phyloP scores from a whole-genome alignment of 2,329 filamentous ascomycete genomes.

The Fusarium nurragi region DNA sequence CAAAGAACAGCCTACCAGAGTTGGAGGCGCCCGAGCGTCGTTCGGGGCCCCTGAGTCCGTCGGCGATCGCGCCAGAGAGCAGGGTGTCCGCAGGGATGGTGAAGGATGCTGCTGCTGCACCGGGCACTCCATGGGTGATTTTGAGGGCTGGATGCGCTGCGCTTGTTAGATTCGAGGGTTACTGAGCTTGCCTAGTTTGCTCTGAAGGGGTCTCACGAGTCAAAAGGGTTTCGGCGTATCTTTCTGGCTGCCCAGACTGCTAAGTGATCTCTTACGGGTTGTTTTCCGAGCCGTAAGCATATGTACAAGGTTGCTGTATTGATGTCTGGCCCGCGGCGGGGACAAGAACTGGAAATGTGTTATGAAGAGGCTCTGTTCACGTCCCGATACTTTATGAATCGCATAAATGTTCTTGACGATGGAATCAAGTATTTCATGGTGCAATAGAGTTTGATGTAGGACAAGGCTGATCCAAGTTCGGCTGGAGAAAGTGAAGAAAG shows the following conservation, averaged over 20 bases:
- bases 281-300: neutral
- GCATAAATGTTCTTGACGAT: neutral
- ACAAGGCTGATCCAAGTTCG: neutral
- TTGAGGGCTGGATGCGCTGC: conserved; percentile 1
- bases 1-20: conserved; percentile 21
- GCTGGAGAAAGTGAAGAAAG: neutral
- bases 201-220: conserved; percentile 14
- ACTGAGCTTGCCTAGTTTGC: conserved; percentile 21
- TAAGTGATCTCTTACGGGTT: neutral
- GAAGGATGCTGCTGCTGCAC: conserved; percentile 18
- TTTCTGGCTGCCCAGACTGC: neutral
- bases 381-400: neutral
- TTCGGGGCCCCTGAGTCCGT: conserved; percentile 44
- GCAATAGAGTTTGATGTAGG: neutral
- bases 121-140: conserved; percentile 2
- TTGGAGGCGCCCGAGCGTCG: conserved; percentile 44
- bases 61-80: conserved; percentile 41
- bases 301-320: neutral
- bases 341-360: neutral
- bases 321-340: neutral
- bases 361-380: conserved; percentile 10
- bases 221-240: conserved; percentile 13
- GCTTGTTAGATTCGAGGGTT: conserved; percentile 17
- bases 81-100: conserved; percentile 29
- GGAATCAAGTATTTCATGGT: neutral